Conservation (phyloP, 2,329 filamentous ascomycete genomes). For the Lachnum nothofagi region DNA sequence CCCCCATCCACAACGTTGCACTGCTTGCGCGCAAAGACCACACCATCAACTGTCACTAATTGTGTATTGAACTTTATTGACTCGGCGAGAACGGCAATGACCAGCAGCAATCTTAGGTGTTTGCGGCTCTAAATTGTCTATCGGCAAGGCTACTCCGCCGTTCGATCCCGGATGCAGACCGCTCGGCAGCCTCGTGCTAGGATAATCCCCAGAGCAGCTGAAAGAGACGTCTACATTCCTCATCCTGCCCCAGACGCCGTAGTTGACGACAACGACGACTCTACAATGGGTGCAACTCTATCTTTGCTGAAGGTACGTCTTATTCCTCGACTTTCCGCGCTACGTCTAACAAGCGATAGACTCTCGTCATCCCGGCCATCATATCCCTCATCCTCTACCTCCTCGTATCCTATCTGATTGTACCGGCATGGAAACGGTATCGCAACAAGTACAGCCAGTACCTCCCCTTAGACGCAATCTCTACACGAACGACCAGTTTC, state of each 20-base stretch:
- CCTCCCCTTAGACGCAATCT: slow-evolving; percentile 61
- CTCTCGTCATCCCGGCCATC: slow-evolving; percentile 63
- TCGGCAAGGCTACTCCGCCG: no score
- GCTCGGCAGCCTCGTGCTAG: slow-evolving; percentile 8
- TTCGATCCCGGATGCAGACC: slow-evolving; percentile 3
- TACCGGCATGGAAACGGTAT: slow-evolving; percentile 66
- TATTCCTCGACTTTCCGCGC: not conserved
- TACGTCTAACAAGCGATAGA: slow-evolving; percentile 42
- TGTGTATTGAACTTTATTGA: no score
- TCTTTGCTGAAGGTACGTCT: slow-evolving; percentile 30
- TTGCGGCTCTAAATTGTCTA: no score
- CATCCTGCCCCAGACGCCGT: slow-evolving; percentile 29
- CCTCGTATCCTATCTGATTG: slow-evolving; percentile 56
- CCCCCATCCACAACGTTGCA: no score
- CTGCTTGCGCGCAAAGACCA: no score
- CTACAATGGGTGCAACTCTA: slow-evolving; percentile 26
- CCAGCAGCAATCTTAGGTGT: no score
- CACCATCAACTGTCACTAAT: no score
- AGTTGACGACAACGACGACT: slow-evolving; percentile 27
- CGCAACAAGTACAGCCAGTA: slow-evolving; percentile 69
- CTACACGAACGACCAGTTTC: slow-evolving; percentile 50
- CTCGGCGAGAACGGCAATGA: no score
- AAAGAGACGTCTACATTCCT: slow-evolving; percentile 25
- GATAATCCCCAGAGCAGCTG: slow-evolving; percentile 12
- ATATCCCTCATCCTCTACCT: slow-evolving; percentile 68